Percentiles rank a stretch among this genome's conserved stretches.
These are phyloP conservation scores for Neurospora tetraspora DNA, from an alignment of 495 filamentous ascomycete genomes.

Conservation along the genomic window DNA sequence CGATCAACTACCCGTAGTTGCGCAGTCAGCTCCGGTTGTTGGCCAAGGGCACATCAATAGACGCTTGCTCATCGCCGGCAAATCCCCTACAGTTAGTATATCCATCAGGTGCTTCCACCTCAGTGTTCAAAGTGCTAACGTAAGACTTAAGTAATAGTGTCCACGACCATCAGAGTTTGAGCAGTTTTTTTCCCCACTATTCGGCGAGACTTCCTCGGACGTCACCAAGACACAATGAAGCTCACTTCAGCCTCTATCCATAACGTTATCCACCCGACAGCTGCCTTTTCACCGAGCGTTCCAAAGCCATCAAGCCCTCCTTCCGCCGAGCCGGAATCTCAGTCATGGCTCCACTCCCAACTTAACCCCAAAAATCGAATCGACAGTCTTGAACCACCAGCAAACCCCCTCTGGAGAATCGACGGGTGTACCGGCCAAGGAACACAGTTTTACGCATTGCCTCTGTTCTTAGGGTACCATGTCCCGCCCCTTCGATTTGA, in stretches of 20 bases:
- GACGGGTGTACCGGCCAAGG: constrained; percentile 40
- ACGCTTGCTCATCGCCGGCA: not conserved
- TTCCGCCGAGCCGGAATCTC: not conserved
- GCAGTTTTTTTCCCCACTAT: not conserved
- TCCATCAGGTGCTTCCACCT: not conserved
- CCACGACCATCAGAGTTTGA: not conserved
- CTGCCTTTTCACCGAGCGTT: constrained; percentile 26
- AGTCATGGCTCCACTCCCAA: constrained; percentile 28
- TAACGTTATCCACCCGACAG: constrained; percentile 40
- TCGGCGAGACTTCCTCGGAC: not conserved
- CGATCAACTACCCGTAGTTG: not conserved
- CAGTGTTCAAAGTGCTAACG: not conserved
- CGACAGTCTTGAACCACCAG: constrained; percentile 34
- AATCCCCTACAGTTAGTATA: not conserved
- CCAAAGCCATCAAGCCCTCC: not conserved
- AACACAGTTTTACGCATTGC: constrained; percentile 38
- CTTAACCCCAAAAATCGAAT: constrained; percentile 43
- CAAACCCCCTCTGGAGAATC: constrained; percentile 33
- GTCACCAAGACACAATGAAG: constrained; percentile 24
- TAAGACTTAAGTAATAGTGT: not conserved
- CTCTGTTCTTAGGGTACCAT: constrained; percentile 25
- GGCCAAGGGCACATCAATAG: not conserved
- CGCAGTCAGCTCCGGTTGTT: not conserved
- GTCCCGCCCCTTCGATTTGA: constrained; percentile 38
- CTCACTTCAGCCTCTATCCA: constrained; percentile 31